These are phyloP conservation scores for Calvatia gigantea DNA, from an alignment of 768 basidiomycete species.

Conservation along the genomic window DNA sequence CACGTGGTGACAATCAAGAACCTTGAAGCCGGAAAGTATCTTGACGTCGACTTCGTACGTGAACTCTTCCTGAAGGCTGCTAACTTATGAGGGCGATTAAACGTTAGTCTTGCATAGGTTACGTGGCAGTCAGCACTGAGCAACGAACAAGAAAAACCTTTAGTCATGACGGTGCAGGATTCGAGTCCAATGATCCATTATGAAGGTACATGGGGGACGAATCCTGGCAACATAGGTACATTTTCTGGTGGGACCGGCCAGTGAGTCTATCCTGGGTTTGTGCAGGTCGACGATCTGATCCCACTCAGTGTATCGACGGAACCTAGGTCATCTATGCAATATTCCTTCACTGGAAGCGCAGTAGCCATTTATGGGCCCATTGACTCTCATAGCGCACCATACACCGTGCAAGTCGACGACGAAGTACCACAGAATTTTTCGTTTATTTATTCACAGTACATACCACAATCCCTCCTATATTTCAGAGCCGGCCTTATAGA, in stretches of 20 bases:
- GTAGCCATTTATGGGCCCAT: conserved; percentile 38
- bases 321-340: conserved; percentile 19
- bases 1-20: conserved; percentile 39
- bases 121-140: conserved; percentile 31
- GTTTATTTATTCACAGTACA: conserved; percentile 18
- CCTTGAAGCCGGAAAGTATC: conserved; percentile 16
- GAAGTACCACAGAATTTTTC: conserved; percentile 16
- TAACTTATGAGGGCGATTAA: too few relatives aligned
- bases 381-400: conserved; percentile 26
- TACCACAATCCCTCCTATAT: conserved; percentile 27
- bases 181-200: conserved; percentile 34
- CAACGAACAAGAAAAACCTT: conserved; percentile 19
- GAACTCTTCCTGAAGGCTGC: background rate
- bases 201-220: conserved; percentile 30
- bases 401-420: conserved; percentile 28
- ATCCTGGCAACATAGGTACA: conserved; percentile 29
- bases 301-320: conserved; percentile 15
- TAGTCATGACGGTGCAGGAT: conserved; percentile 29
- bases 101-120: conserved; percentile 20
- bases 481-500: conserved; percentile 23
- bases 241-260: conserved; percentile 45
- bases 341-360: conserved; percentile 28
- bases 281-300: background rate
- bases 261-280: conserved; percentile 22
- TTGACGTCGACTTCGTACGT: conserved; percentile 51